phyloP scores from a whole-genome alignment of 2,329 filamentous ascomycete species.

The Ophiosphaerella narmari region DNA sequence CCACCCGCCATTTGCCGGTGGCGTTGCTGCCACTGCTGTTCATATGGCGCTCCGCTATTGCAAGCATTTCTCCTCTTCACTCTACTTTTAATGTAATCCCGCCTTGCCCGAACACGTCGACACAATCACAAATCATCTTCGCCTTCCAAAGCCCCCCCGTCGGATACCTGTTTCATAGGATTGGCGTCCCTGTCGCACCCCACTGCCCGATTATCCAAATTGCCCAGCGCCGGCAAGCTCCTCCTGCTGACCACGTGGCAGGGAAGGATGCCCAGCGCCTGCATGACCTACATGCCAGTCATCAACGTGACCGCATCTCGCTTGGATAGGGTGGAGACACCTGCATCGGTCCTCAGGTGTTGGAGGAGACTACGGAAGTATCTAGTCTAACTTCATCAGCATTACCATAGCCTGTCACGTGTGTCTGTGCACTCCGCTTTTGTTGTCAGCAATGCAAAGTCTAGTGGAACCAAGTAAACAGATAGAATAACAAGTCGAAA shows the following conservation, averaged over 20 bases:
- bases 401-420: no score
- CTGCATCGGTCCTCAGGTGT: neutral
- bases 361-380: no score
- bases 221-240: constrained; percentile 4
- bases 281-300: constrained; percentile 3
- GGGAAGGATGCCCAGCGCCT: constrained; percentile 3
- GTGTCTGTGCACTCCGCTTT: no score
- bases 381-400: no score
- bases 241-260: constrained; percentile 21
- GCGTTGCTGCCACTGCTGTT: neutral
- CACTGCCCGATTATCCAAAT: constrained; percentile 5
- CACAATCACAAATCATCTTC: no score
- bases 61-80: no score
- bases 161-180: neutral
- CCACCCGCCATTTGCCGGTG: neutral
- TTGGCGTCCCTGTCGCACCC: neutral
- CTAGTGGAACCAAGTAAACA: no score
- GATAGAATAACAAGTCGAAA: no score
- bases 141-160: neutral
- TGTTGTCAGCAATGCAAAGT: no score
- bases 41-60: no score
- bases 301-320: neutral
- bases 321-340: neutral
- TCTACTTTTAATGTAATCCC: no score
- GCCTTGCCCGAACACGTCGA: no score